Evolutionary conservation across 208 protist genomes (phyloP), one percentile per base, ranked within the genome.

Genomic region (Endotrypanum monterogeii): DNA sequence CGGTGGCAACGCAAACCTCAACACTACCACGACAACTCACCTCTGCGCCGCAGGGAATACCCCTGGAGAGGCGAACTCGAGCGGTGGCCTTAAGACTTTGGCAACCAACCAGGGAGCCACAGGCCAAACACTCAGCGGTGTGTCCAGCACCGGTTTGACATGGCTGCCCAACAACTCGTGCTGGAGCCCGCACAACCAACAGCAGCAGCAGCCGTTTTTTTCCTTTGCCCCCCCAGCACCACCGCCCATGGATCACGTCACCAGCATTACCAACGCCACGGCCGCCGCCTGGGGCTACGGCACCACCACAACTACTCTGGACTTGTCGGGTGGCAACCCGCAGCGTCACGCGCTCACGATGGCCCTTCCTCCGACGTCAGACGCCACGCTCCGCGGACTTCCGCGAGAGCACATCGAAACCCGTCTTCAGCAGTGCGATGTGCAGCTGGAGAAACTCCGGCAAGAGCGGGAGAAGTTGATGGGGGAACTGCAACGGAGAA

Each of bases 151-250:
- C 37, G 51, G 30, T 35, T 76, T 71, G 37, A 71, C 48, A 51
- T 76, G 76, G 76, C 51, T 76, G 44, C 63, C 70, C 37, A 73
- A 82, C 60, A 78, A 66, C 9, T 69, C 66, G 11, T 75, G 63
- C 52, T 78, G 72, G 65, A 41, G 39, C 5, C 30, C 63, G 25
- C 66, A 58, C 14, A 39, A 82, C 76, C 56, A 69, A 23, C 14
- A 66, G 69, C 69, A 58, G 35, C 67, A 52, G 41, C 63, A 55
- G 18, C 5, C 25, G 1, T 14, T 70, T n/a, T 55, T 70, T 6
- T 52, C 65, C 7, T 70, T 56, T 9, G 65, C 52, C 3, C 46
- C 65, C 23, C 9, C 46, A 1, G 25, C 44, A 55, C 51, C 51
- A 32, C 37, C 67, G 30, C 67, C 25, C 16, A 30, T 60, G 30